Evolutionary conservation across 2,329 filamentous ascomycete species (phyloP), one percentile per base, ranked within the genome.

Genomic region (Aspergillus sp.): DNA sequence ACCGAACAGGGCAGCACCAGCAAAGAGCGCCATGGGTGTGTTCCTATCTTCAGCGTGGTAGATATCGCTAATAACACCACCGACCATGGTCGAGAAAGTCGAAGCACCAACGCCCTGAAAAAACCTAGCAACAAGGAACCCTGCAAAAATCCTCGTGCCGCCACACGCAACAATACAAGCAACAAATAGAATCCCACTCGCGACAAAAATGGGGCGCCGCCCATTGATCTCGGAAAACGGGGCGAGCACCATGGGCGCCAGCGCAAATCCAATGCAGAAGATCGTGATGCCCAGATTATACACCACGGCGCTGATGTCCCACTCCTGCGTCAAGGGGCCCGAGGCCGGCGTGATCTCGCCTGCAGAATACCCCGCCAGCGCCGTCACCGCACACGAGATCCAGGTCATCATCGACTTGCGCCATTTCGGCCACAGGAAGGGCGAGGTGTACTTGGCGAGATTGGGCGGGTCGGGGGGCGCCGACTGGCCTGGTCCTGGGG

Each of bases 141-240:
- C 91, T 0, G 84, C 84, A 61, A 90, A 85, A 2, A 84, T 84
- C 0, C 81, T 79, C 6, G 91, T 90, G 0, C 90, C 79, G 4
- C 89, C 90, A 69, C 90, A 93, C 6, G 87, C 85, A 27, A 90
- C 81, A 68, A 92, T 87, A 68, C 87, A 90, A 14, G 73, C 75
- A 5, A 91, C 84, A 66, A 89, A 95, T 1, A 96, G 69, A 15
- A 89, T 69, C 0, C 91, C 91, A 8, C 90, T 88, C 1, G 81
- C 79, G 23, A 93, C 81, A 67, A 96, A 95, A 35, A 96, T 90
- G 0, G 92, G 90, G 55, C 90, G 87, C 2, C 93, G 85, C 3
- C 93, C 93, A 73, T 95, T 91, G 70, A 96, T 88, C 75, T 97
- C 93, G 1, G 88, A 91, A 63, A 96, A 88, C 0, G 93, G 93